phyloP scores from a whole-genome alignment of 805 yeast genomes.

The Pichia ethanolica region DNA sequence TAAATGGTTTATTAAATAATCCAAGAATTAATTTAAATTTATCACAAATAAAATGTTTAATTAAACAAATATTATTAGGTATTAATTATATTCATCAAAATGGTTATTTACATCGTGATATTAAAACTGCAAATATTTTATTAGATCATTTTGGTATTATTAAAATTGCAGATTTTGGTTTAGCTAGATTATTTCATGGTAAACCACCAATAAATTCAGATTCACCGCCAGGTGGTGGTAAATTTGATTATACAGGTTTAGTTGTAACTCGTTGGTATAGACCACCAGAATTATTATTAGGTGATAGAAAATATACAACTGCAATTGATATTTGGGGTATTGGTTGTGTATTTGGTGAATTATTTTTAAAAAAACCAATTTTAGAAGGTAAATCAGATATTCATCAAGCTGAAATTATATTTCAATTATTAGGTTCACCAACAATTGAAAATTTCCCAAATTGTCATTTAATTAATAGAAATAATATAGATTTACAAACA shows the following conservation, averaged over 20 bases:
- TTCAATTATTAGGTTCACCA: conserved; percentile 79
- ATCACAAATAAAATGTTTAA: conserved; percentile 73
- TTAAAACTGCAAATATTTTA: conserved; percentile 92
- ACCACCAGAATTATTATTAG: conserved; percentile 87
- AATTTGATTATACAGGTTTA: conserved; percentile 44
- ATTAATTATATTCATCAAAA: conserved; percentile 68
- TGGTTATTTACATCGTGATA: conserved; percentile 74
- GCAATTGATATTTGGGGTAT: conserved; percentile 98
- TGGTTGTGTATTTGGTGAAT: conserved; percentile 92
- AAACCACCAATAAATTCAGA: conserved; percentile 18
- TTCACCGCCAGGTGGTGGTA: conserved; percentile 46
- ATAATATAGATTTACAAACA: conserved; percentile 31
- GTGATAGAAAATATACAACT: conserved; percentile 80
- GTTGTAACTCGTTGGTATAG: conserved; percentile 98
- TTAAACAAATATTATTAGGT: conserved; percentile 73
- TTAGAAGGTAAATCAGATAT: conserved; percentile 78
- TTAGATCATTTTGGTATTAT: conserved; percentile 69
- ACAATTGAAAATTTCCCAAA: conserved; percentile 52
- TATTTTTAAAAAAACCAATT: conserved; percentile 75
- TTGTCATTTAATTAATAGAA: conserved; percentile 50
- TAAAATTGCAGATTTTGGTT: conserved; percentile 92
- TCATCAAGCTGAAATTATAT: conserved; percentile 80
- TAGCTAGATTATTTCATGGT: conserved; percentile 60
- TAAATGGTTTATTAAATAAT: conserved; percentile 83
- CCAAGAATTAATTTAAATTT: conserved; percentile 54